A percentile compares a stretch with the other conserved stretches of the same genome.
These are phyloP conservation scores for Barbatosphaeria neglecta DNA, from an alignment of 495 filamentous ascomycete species.

Conservation along the genomic window DNA sequence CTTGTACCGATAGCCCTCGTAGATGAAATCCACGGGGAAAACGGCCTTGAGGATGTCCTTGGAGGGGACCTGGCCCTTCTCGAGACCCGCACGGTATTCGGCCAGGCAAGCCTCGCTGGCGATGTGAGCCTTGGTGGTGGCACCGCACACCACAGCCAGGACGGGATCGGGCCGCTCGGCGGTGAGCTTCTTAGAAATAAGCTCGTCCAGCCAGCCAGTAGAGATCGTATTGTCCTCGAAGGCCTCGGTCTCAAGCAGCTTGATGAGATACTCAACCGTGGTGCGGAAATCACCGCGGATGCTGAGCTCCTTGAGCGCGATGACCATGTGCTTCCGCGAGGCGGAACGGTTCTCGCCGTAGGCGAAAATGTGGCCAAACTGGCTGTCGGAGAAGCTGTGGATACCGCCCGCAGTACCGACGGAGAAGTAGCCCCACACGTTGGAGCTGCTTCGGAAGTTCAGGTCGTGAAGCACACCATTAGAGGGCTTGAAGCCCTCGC, in stretches of 20 bases:
- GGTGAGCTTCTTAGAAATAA: conserved; percentile 95
- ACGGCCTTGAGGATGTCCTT: conserved; percentile 97
- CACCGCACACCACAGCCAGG: conserved; percentile 84
- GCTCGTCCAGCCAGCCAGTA: conserved; percentile 96
- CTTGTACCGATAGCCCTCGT: conserved; percentile 91
- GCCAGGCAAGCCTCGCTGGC: conserved; percentile 77
- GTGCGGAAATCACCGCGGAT: conserved; percentile 99
- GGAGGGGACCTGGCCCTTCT: conserved; percentile 92
- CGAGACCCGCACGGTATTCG: conserved; percentile 79
- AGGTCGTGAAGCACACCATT: conserved; percentile 98
- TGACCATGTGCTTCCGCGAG: conserved; percentile 98
- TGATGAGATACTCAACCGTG: conserved; percentile 98
- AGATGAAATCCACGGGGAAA: conserved; percentile 98
- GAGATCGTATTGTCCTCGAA: conserved; percentile 99
- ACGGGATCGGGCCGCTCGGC: conserved; percentile 90
- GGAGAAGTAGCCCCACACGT: conserved; percentile 99
- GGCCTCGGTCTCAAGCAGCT: conserved; percentile 93
- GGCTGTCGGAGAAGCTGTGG: conserved; percentile 97
- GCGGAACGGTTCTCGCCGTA: conserved; percentile 94
- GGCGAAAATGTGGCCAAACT: conserved; percentile 99
- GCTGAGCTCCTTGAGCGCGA: conserved; percentile 94
- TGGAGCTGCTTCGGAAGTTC: conserved; percentile 97
- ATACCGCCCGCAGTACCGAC: conserved; percentile 93
- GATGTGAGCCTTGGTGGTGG: conserved; percentile 87
- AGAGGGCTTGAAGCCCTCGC: conserved; percentile 98